Conservation (phyloP, 2,329 filamentous ascomycete genomes). For the Rutstroemia sp. region DNA sequence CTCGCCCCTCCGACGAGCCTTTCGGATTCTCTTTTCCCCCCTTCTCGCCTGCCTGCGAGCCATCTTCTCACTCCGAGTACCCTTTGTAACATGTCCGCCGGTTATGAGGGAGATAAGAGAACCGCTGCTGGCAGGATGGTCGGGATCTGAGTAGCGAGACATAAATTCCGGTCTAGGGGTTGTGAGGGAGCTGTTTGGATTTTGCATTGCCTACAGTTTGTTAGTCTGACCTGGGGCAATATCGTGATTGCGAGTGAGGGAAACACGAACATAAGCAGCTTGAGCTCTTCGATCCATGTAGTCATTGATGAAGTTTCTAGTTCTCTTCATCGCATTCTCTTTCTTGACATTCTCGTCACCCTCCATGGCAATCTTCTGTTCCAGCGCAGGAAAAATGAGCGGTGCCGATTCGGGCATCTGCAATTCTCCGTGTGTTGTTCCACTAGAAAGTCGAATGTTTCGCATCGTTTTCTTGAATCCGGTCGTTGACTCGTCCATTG, state of each 20-base stretch:
- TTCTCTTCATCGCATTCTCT: conserved; percentile 28
- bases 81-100: conserved; percentile 33
- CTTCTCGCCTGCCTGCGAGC: neutral
- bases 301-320: conserved; percentile 30
- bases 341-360: conserved; percentile 20
- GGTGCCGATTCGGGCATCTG: conserved; percentile 34
- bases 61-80: neutral
- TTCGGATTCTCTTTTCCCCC: neutral
- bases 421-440: conserved; percentile 31
- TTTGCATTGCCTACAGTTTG: conserved; percentile 19
- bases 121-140: conserved; percentile 42
- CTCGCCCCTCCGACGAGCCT: conserved; percentile 1
- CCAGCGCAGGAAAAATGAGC: conserved; percentile 33
- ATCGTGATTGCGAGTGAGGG: neutral
- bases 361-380: conserved; percentile 23
- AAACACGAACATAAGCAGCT: conserved; percentile 27
- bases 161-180: conserved; percentile 32
- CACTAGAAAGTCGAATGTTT: conserved; percentile 30
- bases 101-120: conserved; percentile 39
- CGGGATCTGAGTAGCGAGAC: conserved; percentile 44
- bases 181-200: conserved; percentile 35
- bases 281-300: conserved; percentile 30
- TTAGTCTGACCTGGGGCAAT: neutral
- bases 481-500: conserved; percentile 22
- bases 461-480: conserved; percentile 25